These are phyloP conservation scores for Fraxinus cuspidata DNA, from an alignment of 257 asterid genomes.

Conservation along the genomic window DNA sequence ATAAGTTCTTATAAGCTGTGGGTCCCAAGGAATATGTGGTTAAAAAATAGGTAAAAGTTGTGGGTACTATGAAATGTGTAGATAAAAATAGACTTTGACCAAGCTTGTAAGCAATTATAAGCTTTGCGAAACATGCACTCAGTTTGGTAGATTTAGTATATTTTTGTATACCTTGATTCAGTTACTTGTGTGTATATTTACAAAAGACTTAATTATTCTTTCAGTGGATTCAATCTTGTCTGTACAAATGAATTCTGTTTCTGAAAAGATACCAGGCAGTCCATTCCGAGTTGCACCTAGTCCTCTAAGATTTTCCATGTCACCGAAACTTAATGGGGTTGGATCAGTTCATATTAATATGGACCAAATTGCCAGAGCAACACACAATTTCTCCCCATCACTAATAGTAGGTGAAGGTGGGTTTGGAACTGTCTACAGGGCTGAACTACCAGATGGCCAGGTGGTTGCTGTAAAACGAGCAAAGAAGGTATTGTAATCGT, in stretches of 20 bases:
- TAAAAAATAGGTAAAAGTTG: no score
- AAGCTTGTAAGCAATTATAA: no score
- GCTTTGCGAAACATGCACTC: background rate
- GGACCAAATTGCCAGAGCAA: conserved; percentile 67
- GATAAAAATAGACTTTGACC: no score
- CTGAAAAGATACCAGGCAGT: conserved; percentile 61
- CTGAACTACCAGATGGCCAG: conserved; percentile 77
- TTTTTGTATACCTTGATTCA: conserved; percentile 1
- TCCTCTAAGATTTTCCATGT: conserved; percentile 89
- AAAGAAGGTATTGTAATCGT: conserved; percentile 62
- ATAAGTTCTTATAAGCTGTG: no score
- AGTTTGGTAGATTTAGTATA: background rate
- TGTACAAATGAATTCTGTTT: conserved; percentile 52
- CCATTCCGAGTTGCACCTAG: conserved; percentile 86
- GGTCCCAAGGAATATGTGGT: no score
- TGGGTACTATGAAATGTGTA: no score
- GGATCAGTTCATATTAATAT: conserved; percentile 84
- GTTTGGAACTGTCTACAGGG: conserved; percentile 91
- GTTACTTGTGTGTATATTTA: conserved; percentile 18
- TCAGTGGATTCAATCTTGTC: conserved; percentile 67
- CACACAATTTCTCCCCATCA: conserved; percentile 77
- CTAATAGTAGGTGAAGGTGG: conserved; percentile 88
- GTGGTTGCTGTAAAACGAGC: conserved; percentile 95
- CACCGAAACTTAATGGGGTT: conserved; percentile 77
- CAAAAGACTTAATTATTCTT: conserved; percentile 27